These are phyloP conservation scores for Pleurotus eryngii DNA, from an alignment of 768 basidiomycete genomes.

Conservation along the genomic window DNA sequence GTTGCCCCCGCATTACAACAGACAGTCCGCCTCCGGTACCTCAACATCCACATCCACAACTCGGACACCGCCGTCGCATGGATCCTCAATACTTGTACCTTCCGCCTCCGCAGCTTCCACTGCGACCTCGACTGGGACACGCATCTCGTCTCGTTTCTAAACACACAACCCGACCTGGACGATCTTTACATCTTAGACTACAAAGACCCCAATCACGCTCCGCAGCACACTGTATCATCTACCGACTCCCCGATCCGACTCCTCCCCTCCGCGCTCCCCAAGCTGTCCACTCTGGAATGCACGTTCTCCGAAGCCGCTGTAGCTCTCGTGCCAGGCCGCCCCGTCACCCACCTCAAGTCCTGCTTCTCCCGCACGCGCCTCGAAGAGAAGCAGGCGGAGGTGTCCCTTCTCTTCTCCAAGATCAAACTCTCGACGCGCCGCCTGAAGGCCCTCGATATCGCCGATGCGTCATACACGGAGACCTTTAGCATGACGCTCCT, in stretches of 20 bases:
- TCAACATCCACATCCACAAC: slow-evolving; percentile 47
- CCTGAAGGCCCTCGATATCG: slow-evolving; percentile 56
- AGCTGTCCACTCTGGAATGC: slow-evolving; percentile 56
- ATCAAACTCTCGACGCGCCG: slow-evolving; percentile 40
- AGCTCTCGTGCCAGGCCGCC: slow-evolving; percentile 52
- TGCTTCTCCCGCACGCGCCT: slow-evolving; percentile 57
- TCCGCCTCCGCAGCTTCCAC: slow-evolving; percentile 57
- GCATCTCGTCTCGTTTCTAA: slow-evolving; percentile 50
- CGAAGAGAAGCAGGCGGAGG: slow-evolving; percentile 49
- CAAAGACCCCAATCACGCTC: slow-evolving; percentile 22
- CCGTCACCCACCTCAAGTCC: slow-evolving; percentile 62
- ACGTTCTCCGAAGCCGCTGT: slow-evolving; percentile 65
- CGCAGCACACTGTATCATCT: slow-evolving; percentile 22
- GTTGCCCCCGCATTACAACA: slow-evolving; percentile 47
- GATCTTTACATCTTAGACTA: slow-evolving; percentile 51
- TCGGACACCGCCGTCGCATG: slow-evolving; percentile 28
- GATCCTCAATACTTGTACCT: slow-evolving; percentile 40
- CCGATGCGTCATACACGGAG: slow-evolving; percentile 56
- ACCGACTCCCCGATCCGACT: slow-evolving; percentile 15
- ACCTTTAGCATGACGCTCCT: slow-evolving; percentile 54
- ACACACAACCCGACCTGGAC: slow-evolving; percentile 40
- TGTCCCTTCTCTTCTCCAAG: slow-evolving; percentile 43
- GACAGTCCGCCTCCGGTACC: slow-evolving; percentile 44
- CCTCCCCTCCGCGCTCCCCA: slow-evolving; percentile 39
- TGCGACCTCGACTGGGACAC: slow-evolving; percentile 67